Evolutionary conservation across 805 yeast species (phyloP).

Genomic region (Lipomyces starkeyi): DNA sequence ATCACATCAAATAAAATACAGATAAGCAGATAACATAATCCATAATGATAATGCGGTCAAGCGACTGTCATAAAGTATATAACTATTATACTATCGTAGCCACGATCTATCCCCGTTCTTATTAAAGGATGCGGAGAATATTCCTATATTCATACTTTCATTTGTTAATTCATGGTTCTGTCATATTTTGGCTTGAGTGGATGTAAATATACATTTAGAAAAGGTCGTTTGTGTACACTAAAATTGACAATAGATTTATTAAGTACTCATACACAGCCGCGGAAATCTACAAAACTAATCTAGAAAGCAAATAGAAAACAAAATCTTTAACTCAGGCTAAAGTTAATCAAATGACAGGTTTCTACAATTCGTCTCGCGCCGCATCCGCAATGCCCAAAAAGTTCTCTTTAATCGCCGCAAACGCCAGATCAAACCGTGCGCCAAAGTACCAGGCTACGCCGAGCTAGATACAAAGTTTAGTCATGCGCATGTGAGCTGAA

Average conservation of each 20-base stretch:
- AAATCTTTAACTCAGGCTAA: neutral
- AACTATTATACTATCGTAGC: conserved; percentile 47
- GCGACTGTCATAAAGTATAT: neutral
- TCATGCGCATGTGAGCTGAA: neutral
- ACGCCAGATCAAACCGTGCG: conserved; percentile 43
- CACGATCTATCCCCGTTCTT: conserved; percentile 47
- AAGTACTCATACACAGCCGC: neutral
- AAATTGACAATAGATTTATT: neutral
- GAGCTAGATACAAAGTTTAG: conserved; percentile 6
- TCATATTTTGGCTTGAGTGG: neutral
- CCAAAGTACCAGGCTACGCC: conserved; percentile 43
- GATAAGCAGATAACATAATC: neutral
- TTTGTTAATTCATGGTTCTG: neutral
- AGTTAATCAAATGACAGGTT: neutral
- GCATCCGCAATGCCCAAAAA: neutral
- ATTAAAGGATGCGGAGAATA: neutral
- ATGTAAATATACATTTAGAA: neutral
- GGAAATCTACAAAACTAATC: neutral
- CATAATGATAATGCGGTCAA: neutral
- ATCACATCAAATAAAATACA: neutral
- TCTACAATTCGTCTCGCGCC: neutral
- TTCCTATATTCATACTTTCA: neutral
- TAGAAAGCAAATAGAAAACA: neutral
- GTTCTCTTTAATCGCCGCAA: conserved; percentile 34
- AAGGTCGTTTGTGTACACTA: neutral